Conservation (phyloP, 768 basidiomycete genomes). For the Amanita thiersii region DNA sequence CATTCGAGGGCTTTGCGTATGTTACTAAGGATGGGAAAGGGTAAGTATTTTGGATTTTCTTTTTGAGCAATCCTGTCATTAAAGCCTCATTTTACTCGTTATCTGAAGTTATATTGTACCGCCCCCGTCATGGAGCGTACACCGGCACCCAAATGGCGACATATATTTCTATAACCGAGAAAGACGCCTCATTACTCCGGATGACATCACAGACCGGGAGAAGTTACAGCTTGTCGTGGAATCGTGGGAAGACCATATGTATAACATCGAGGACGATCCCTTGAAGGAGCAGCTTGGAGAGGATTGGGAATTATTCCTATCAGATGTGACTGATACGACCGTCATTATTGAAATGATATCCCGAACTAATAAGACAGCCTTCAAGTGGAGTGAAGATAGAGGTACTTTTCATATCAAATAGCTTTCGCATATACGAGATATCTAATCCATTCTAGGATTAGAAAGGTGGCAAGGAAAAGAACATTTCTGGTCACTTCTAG, state of each 20-base stretch:
- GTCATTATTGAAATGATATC: slow-evolving; percentile 33
- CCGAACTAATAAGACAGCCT: slow-evolving; percentile 21
- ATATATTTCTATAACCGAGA: slow-evolving; percentile 31
- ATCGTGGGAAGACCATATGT: slow-evolving; percentile 27
- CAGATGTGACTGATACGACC: slow-evolving; percentile 24
- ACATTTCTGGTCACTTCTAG: slow-evolving; percentile 34
- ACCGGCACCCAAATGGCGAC: slow-evolving; percentile 35
- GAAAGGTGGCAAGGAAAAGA: slow-evolving; percentile 22
- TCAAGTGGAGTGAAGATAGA: slow-evolving; percentile 26
- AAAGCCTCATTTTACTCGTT: too few species aligned
- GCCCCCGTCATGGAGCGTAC: slow-evolving; percentile 23
- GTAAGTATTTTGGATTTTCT: too few species aligned
- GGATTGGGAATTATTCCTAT: slow-evolving; percentile 33
- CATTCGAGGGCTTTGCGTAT: slow-evolving; percentile 4
- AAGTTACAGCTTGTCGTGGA: slow-evolving; percentile 25
- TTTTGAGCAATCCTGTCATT: too few species aligned
- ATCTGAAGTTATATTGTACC: slow-evolving; percentile 6
- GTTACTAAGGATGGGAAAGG: background rate
- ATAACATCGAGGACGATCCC: slow-evolving; percentile 22
- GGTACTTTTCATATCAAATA: slow-evolving; percentile 15
- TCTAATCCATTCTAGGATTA: slow-evolving; percentile 10
- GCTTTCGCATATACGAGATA: background rate
- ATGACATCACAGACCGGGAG: slow-evolving; percentile 26
- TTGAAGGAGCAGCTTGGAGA: slow-evolving; percentile 22
- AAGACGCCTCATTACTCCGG: slow-evolving; percentile 29